Conservation (phyloP, 345 rosid species). For the thale cress (Arabidopsis thaliana) region TAIR10.1 NC_003070.9:25586501-25587000, state of each 20-base stretch:
- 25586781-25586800: neutral
- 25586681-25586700: neutral
- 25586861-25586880: neutral
- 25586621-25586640: neutral
- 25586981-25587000: neutral
- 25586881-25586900: neutral
- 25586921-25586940: neutral
- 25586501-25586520: conserved; percentile 10
- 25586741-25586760: neutral
- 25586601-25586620: neutral
- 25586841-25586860: neutral
- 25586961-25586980: neutral
- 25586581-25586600: neutral
- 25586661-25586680: neutral
- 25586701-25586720: neutral
- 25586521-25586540: neutral
- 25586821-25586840: neutral
- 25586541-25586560: neutral
- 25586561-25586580: neutral
- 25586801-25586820: conserved; percentile 40
- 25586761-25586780: neutral
- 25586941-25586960: neutral
- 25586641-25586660: neutral
- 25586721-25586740: neutral
- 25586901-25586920: neutral